A percentile compares a stretch with the other conserved stretches of the same genome.
Conservation (phyloP, 441 rosid genomes). For the Viola pubescens region DNA sequence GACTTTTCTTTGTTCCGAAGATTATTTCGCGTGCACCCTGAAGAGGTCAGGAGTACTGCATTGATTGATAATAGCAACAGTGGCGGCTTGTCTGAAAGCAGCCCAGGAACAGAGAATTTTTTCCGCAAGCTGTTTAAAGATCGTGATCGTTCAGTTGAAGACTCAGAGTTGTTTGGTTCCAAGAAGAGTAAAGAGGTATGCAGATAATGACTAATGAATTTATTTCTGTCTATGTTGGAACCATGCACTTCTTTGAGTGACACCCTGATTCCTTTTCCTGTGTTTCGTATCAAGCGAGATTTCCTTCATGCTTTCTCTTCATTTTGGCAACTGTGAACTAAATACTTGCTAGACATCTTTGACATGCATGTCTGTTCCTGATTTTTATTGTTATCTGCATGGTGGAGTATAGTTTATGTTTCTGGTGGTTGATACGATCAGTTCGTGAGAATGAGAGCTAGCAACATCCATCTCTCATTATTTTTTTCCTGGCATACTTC, state of each 20-base stretch:
- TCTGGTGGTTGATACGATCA: too few species aligned
- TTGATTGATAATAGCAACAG: slow-evolving; percentile 45
- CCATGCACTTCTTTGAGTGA: background rate
- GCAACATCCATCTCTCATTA: background rate
- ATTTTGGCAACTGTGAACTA: slow-evolving; percentile 1
- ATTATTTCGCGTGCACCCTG: slow-evolving; percentile 92
- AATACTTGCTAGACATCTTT: background rate
- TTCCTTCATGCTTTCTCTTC: background rate
- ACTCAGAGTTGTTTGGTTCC: slow-evolving; percentile 74
- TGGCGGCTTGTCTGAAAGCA: slow-evolving; percentile 61
- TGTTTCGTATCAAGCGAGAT: too few species aligned
- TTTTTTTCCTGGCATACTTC: background rate
- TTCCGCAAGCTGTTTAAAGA: slow-evolving; percentile 95
- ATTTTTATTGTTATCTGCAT: background rate
- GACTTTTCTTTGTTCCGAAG: slow-evolving; percentile 75
- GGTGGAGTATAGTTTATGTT: background rate
- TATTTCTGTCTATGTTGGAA: slow-evolving; percentile 6
- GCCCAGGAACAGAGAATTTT: slow-evolving; percentile 92
- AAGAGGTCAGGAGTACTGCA: slow-evolving; percentile 48
- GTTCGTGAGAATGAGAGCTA: too few species aligned
- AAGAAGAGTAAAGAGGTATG: slow-evolving; percentile 78
- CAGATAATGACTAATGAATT: slow-evolving; percentile 16
- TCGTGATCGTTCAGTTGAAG: slow-evolving; percentile 87
- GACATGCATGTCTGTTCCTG: background rate
- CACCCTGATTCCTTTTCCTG: too few species aligned